phyloP scores from a whole-genome alignment of 176 grass and related monocot species.

The Phoenix roebelenii region DNA sequence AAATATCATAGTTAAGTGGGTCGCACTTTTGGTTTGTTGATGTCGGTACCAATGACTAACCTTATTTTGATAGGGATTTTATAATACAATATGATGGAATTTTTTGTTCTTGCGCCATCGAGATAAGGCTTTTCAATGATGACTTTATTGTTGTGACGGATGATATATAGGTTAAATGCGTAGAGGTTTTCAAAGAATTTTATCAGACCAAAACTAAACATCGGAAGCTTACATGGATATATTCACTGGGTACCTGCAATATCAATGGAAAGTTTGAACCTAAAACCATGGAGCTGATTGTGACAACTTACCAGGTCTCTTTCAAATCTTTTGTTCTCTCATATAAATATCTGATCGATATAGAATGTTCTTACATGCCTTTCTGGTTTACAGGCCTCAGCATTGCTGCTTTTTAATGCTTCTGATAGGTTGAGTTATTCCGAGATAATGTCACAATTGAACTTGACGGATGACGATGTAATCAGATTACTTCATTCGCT shows the following conservation, averaged over 20 bases:
- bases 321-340: background rate
- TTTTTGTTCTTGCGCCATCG: too few relatives aligned
- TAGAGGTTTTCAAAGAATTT: slow-evolving; percentile 88
- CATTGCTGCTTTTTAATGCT: slow-evolving; percentile 17
- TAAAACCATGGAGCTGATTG: slow-evolving; percentile 76
- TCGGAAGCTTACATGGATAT: slow-evolving; percentile 97
- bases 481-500: slow-evolving; percentile 47
- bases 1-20: too few relatives aligned
- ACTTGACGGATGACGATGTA: slow-evolving; percentile 18
- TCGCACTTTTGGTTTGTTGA: background rate
- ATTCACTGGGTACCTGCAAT: slow-evolving; percentile 95
- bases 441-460: slow-evolving; percentile 19
- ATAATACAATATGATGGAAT: too few relatives aligned
- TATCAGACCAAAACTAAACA: slow-evolving; percentile 86
- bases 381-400: slow-evolving; percentile 6
- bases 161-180: slow-evolving; percentile 65
- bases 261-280: slow-evolving; percentile 70
- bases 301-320: slow-evolving; percentile 82
- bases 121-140: too few relatives aligned
- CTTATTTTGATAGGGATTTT: too few relatives aligned
- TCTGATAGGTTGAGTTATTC: slow-evolving; percentile 25
- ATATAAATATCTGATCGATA: too few relatives aligned
- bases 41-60: background rate
- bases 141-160: slow-evolving; percentile 1
- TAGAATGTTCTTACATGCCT: too few relatives aligned